A percentile compares a stretch with the other conserved stretches of the same genome.
Evolutionary conservation across 495 filamentous ascomycete species (phyloP).

Genomic region (Parathielavia appendiculata): DNA sequence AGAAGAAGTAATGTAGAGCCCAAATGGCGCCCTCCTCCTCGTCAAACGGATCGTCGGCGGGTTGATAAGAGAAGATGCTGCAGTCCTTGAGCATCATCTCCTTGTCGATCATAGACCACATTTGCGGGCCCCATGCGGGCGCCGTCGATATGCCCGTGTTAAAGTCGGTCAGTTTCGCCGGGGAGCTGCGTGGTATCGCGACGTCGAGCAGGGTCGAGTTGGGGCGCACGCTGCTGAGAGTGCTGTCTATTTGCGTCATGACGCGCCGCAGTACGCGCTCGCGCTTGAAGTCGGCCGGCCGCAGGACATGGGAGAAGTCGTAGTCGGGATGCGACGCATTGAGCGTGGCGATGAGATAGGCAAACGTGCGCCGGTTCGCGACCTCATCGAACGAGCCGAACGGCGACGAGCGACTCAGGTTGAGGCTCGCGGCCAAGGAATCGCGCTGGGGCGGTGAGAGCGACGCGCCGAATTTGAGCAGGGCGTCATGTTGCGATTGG

Average conservation of each 20-base stretch:
- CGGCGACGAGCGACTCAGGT: slow-evolving; percentile 76
- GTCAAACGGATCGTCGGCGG: slow-evolving; percentile 77
- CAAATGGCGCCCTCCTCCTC: slow-evolving; percentile 90
- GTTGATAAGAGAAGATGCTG: slow-evolving; percentile 76
- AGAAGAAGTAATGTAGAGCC: slow-evolving; percentile 96
- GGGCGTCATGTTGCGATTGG: slow-evolving; percentile 80
- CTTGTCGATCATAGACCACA: slow-evolving; percentile 87
- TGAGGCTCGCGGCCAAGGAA: slow-evolving; percentile 54
- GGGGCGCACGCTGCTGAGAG: slow-evolving; percentile 76
- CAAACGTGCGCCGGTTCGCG: slow-evolving; percentile 83
- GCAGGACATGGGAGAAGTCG: slow-evolving; percentile 86
- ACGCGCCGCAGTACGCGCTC: slow-evolving; percentile 69
- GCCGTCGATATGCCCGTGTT: slow-evolving; percentile 29
- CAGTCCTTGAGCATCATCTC: slow-evolving; percentile 88
- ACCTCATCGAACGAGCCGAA: slow-evolving; percentile 85
- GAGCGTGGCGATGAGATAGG: slow-evolving; percentile 94
- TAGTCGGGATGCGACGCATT: slow-evolving; percentile 97
- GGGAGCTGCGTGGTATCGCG: slow-evolving; percentile 26
- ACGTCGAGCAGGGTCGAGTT: slow-evolving; percentile 27
- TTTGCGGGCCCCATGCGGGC: slow-evolving; percentile 69
- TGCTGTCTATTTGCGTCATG: slow-evolving; percentile 80
- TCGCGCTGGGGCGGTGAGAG: slow-evolving; percentile 69
- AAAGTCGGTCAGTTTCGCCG: slow-evolving; percentile 24
- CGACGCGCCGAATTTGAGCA: slow-evolving; percentile 73
- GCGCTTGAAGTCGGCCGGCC: slow-evolving; percentile 79